A percentile compares a stretch with the other conserved stretches of the same genome.
These are phyloP conservation scores for Schoenoplectus tabernaemontani DNA, from an alignment of 202 grass and related monocot species.

Conservation along the genomic window DNA sequence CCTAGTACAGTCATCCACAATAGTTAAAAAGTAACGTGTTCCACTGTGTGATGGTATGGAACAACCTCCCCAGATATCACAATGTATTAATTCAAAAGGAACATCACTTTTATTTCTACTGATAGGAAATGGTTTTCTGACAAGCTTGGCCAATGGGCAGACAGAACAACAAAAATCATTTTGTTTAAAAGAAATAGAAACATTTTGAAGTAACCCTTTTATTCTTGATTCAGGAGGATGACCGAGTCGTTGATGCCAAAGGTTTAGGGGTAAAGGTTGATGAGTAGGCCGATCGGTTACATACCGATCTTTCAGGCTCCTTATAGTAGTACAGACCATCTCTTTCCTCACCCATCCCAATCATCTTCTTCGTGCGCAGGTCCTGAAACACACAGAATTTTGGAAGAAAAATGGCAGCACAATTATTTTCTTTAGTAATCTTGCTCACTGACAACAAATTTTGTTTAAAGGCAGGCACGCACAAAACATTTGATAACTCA, in stretches of 20 bases:
- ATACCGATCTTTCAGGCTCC: neutral
- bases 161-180: neutral
- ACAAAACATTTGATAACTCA: neutral
- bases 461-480: neutral
- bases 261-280: neutral
- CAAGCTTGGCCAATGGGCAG: neutral
- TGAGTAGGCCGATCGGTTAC: neutral
- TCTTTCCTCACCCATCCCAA: conserved; percentile 2
- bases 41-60: neutral
- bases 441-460: neutral
- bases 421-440: neutral
- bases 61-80: neutral
- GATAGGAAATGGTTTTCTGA: neutral
- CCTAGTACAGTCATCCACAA: neutral
- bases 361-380: conserved; percentile 1
- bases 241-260: neutral
- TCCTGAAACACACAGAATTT: conserved; percentile 5
- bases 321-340: neutral
- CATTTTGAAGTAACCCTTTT: neutral
- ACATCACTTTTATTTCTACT: neutral
- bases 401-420: neutral
- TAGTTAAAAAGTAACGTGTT: neutral
- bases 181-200: neutral
- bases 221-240: neutral
- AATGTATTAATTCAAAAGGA: neutral